Evolutionary conservation across 768 basidiomycete genomes (phyloP).

Genomic region (Termitomyces sp.): DNA sequence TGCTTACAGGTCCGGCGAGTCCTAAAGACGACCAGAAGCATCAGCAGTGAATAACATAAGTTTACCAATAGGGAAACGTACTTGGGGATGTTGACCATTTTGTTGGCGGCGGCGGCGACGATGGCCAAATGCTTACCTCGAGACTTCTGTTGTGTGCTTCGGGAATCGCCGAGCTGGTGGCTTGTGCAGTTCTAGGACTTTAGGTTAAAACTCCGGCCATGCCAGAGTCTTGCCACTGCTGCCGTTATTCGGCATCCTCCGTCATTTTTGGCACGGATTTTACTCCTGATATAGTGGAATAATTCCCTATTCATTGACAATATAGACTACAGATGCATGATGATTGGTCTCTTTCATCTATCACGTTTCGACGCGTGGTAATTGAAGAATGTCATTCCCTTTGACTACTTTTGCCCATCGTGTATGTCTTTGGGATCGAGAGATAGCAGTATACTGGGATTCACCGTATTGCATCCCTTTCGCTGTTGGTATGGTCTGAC

Average conservation of each 20-base stretch:
- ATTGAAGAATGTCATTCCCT: no score
- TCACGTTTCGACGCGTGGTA: neutral
- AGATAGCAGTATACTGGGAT: neutral
- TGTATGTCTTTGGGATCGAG: neutral
- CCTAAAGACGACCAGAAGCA: constrained; percentile 28
- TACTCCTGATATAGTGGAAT: no score
- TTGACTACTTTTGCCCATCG: no score
- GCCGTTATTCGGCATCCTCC: no score
- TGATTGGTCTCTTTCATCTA: no score
- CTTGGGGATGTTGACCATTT: constrained; percentile 97
- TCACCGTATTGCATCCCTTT: neutral
- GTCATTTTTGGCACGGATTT: no score
- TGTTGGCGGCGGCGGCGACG: constrained; percentile 39
- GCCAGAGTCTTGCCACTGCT: no score
- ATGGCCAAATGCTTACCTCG: constrained; percentile 21
- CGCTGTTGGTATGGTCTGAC: neutral
- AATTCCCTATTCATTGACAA: no score
- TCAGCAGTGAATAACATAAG: constrained; percentile 5
- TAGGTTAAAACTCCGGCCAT: constrained; percentile 21
- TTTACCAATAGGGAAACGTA: constrained; percentile 33
- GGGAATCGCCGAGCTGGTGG: constrained; percentile 28
- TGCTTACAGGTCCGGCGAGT: constrained; percentile 95
- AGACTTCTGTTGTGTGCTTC: constrained; percentile 27
- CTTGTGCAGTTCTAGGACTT: constrained; percentile 33
- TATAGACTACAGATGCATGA: no score